Conservation (phyloP, 345 rosid genomes). For the Eucalyptus cladocalyx region DNA sequence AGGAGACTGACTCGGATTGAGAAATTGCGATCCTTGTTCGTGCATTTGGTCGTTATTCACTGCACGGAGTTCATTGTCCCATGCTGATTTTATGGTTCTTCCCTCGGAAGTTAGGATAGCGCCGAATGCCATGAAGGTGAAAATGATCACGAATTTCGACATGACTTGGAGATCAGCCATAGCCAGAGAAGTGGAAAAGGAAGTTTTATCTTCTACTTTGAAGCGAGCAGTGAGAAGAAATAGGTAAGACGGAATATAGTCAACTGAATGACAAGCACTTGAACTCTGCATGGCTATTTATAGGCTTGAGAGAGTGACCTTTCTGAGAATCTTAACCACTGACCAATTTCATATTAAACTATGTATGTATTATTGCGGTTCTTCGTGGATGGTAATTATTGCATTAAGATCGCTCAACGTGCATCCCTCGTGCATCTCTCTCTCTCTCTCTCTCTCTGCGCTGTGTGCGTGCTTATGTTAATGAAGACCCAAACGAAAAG, state of each 20-base stretch:
- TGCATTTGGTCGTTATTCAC: background rate
- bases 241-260: background rate
- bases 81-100: constrained; percentile 9
- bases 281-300: background rate
- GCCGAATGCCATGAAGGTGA: constrained; percentile 4
- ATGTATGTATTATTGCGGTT: background rate
- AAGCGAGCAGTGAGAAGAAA: background rate
- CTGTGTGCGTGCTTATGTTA: background rate
- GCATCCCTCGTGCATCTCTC: background rate
- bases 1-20: background rate
- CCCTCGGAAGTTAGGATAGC: constrained; percentile 9
- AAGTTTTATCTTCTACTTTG: background rate
- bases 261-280: background rate
- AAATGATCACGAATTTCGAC: background rate
- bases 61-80: background rate
- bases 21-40: background rate
- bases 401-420: background rate
- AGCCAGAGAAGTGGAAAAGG: background rate
- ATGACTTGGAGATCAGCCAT: constrained; percentile 8
- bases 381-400: background rate
- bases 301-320: background rate
- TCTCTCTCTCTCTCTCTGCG: no score
- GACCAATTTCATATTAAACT: background rate
- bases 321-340: background rate
- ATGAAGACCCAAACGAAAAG: background rate